Evolutionary conservation across 2,329 filamentous ascomycete species (phyloP).

Genomic region (Aureobasidium sp.): DNA sequence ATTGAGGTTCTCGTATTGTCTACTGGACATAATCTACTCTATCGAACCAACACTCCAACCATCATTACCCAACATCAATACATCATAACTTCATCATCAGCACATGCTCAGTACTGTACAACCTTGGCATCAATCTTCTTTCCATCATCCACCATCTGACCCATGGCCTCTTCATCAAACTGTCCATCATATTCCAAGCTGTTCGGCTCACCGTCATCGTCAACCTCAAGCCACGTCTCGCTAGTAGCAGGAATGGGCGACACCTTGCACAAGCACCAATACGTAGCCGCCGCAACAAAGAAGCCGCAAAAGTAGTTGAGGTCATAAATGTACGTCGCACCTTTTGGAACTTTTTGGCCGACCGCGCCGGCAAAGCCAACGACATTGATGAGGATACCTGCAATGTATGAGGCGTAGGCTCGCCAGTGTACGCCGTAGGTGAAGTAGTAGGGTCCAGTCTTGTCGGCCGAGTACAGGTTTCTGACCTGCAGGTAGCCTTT

Average conservation of each 20-base stretch:
- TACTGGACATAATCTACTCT: background rate
- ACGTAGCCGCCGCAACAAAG: slow-evolving; percentile 58
- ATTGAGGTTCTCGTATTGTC: background rate
- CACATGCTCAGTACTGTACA: background rate
- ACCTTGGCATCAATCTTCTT: slow-evolving; percentile 12
- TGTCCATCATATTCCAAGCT: slow-evolving; percentile 13
- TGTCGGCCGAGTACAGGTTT: slow-evolving; percentile 69
- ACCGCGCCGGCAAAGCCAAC: slow-evolving; percentile 84
- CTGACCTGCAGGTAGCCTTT: slow-evolving; percentile 72
- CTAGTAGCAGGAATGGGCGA: slow-evolving; percentile 60
- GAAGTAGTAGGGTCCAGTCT: slow-evolving; percentile 65
- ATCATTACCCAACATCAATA: background rate
- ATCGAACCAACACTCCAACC: background rate
- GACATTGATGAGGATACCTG: slow-evolving; percentile 81
- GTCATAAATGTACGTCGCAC: slow-evolving; percentile 80
- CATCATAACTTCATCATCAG: background rate
- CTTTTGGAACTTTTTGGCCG: slow-evolving; percentile 62
- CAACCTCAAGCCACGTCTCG: slow-evolving; percentile 75
- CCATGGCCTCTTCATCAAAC: slow-evolving; percentile 11
- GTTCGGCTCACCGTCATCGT: slow-evolving; percentile 28
- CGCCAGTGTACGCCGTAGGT: slow-evolving; percentile 72
- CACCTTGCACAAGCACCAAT: slow-evolving; percentile 63
- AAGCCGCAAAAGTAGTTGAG: slow-evolving; percentile 88
- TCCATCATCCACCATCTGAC: background rate
- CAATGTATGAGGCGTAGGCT: slow-evolving; percentile 73